Base-by-base conservation (phyloP, 768 basidiomycete genomes). In the Dictyophora rubrovolvata region DNA sequence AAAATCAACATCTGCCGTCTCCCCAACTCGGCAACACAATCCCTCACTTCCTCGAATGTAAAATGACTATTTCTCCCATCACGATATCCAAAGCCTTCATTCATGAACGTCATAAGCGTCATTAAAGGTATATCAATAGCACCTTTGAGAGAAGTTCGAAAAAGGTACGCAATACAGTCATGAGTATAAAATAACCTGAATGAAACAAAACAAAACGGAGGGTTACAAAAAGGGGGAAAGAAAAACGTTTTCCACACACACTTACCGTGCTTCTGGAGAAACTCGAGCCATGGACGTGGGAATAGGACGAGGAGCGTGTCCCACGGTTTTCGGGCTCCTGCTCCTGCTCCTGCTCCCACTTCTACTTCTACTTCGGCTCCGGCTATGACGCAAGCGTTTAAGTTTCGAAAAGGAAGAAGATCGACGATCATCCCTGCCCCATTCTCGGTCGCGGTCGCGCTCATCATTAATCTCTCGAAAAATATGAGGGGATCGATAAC, bases 41-140 rank as follows among this genome's bases (percentile, higher is more conserved):
- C 22, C 21, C 49, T 51, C 36, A 59, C 57, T 42, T 59, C 57
- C 23, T 50, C 33, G 12, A 33, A 48, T 20, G 36, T 51, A 21
- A 50, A 59, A 48, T 23, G 23, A 20, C 28, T 59, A 47, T 9
- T 51, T 20, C 37, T 34, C 3, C 16, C 12, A 5, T 14, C 18
- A 4, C 14, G 21, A 16, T 12, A 16, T n/a, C 21, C 36, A 18
- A 59, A 36, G n/a, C 49, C 22, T 18, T 47, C 36, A 34, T 59
- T 59, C 57, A 59, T 50, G 18, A 59, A 59, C 5, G 57, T 18
- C 22, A 42, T 59, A 20, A 59, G 57, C 17, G 57, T 59, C 20
- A 50, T 51, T 18, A 59, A 33, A 6, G 57, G 47, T 51, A 59
- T 59, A 42, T 59, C 50, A 17, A 51, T 36, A 4, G 57, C 50